Base-by-base conservation (phyloP, 805 yeast species). In the Suhomyces vadensis region DNA sequence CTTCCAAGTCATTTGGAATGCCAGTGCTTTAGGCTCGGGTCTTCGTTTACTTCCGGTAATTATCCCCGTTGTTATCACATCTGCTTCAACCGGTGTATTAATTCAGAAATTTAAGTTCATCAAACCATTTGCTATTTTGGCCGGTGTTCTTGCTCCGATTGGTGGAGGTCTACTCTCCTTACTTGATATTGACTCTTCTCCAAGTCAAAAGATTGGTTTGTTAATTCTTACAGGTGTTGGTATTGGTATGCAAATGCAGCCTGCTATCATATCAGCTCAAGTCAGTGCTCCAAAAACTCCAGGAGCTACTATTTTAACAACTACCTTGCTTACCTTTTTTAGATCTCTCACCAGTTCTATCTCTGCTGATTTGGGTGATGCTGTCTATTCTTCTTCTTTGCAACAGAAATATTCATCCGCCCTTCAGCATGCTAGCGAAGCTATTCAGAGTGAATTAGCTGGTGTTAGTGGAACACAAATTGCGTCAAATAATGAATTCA, bases 201-300 rank as follows among this genome's bases (percentile, higher is more conserved):
- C 51, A 2, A 55, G 72, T 1, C 41, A 56, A 20, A 65, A 72
- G 44, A 69, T 79, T 41, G 79, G 82, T 0, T 61, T 67, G 25
- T 69, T 75, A 43, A 72, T 78, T 21, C 51, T 75, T 5, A 55
- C 64, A 6, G 85, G 85, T 20, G 60, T 72, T 4, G 67, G 76
- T 0, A 57, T 71, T 35, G 86, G 85, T 2, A 24, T 75, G 11
- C 64, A 60, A 42, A 61, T 77, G 55, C 83, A 79, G 55, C 62
- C 78, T 1, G 51, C 69, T 11, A 60, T 76, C 37, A 53, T 77
- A 24, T 56, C 73, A 1, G 66, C 76, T 1, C 82, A 79, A 52
- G 56, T 79, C 6, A 60, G 68, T 17, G 79, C 80, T 8, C 82
- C 84, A 25, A 74, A 77, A 47, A 57, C 65, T 1, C 69, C 77